A percentile compares a stretch with the other conserved stretches of the same genome.
Conservation (phyloP, 805 yeast genomes). For the Candida hispaniensis region DNA sequence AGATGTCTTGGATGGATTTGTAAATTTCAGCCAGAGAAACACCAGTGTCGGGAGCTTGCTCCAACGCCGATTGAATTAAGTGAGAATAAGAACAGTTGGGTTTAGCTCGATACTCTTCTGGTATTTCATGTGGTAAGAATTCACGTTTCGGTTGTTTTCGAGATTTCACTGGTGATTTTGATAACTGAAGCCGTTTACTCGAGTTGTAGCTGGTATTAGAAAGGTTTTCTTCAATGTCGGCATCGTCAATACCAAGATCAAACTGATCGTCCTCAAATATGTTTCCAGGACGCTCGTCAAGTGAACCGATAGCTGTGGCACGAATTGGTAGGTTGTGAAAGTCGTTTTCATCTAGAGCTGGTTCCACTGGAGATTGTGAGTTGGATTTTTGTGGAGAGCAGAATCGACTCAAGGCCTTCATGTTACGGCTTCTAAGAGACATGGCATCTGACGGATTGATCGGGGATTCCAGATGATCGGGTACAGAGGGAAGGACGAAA, state of each 20-base stretch:
- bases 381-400: slow-evolving; percentile 11
- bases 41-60: slow-evolving; percentile 58
- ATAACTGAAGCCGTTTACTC: slow-evolving; percentile 1
- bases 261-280: slow-evolving; percentile 10
- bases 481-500: slow-evolving; percentile 65
- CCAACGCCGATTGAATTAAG: slow-evolving; percentile 67
- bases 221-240: slow-evolving; percentile 10
- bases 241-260: slow-evolving; percentile 13
- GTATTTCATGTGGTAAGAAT: slow-evolving; percentile 75
- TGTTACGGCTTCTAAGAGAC: slow-evolving; percentile 9
- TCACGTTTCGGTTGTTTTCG: slow-evolving; percentile 40
- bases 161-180: slow-evolving; percentile 20
- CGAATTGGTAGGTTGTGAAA: slow-evolving; percentile 1
- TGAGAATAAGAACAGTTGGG: slow-evolving; percentile 76
- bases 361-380: slow-evolving; percentile 4
- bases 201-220: slow-evolving; percentile 10
- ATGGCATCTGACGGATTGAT: slow-evolving; percentile 15
- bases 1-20: slow-evolving; percentile 73
- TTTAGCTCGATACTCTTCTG: slow-evolving; percentile 73
- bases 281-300: slow-evolving; percentile 8
- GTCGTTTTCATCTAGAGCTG: slow-evolving; percentile 2
- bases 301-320: background rate
- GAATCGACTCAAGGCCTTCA: slow-evolving; percentile 8
- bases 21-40: slow-evolving; percentile 77
- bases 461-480: slow-evolving; percentile 3